Conservation (phyloP, 2,329 filamentous ascomycete genomes). For the Talaromyces pinophilus region DNA sequence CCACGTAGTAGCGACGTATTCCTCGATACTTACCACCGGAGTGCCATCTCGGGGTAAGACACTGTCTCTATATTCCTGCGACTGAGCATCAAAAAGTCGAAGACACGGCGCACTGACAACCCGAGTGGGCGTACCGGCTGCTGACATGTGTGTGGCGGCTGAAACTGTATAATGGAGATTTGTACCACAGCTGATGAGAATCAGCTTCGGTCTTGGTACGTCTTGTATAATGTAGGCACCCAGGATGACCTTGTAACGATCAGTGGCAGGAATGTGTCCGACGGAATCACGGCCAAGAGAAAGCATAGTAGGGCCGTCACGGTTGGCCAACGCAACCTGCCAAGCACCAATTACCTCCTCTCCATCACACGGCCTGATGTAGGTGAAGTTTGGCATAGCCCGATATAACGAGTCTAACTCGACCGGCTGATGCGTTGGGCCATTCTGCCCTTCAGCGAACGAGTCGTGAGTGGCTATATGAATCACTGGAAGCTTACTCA, state of each 20-base stretch:
- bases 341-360: slow-evolving; percentile 61
- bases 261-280: not conserved
- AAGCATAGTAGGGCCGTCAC: slow-evolving; percentile 49
- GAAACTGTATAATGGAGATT: slow-evolving; percentile 86
- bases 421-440: slow-evolving; percentile 63
- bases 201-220: slow-evolving; percentile 74
- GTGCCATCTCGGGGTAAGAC: slow-evolving; percentile 80
- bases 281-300: slow-evolving; percentile 35
- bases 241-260: not conserved
- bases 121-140: slow-evolving; percentile 76
- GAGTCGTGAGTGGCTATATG: slow-evolving; percentile 63
- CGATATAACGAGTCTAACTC: slow-evolving; percentile 58
- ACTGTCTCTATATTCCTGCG: slow-evolving; percentile 83
- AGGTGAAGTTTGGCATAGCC: slow-evolving; percentile 61
- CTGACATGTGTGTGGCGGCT: slow-evolving; percentile 77
- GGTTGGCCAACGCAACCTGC: slow-evolving; percentile 49
- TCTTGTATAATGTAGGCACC: slow-evolving; percentile 63
- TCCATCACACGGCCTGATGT: slow-evolving; percentile 59
- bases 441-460: slow-evolving; percentile 61
- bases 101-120: slow-evolving; percentile 88
- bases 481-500: slow-evolving; percentile 57
- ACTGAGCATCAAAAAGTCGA: slow-evolving; percentile 85
- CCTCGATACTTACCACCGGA: slow-evolving; percentile 82
- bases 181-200: slow-evolving; percentile 83
- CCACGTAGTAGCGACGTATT: slow-evolving; percentile 25